Percentiles rank a stretch among this genome's conserved stretches.
Evolutionary conservation across 805 yeast genomes (phyloP).

Genomic region (Candida boleticola): DNA sequence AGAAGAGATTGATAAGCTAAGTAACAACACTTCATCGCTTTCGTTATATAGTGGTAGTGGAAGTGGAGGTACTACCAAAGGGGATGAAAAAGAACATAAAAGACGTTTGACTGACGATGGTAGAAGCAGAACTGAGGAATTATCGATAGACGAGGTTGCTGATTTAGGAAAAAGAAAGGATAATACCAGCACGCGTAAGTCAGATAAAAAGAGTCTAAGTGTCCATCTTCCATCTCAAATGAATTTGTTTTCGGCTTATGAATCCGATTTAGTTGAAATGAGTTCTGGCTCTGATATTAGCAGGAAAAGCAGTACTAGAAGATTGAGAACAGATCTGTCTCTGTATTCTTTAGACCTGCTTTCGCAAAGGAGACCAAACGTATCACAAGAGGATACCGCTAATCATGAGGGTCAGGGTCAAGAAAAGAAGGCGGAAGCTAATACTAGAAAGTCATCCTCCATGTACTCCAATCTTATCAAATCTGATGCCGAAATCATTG

Average conservation of each 20-base stretch:
- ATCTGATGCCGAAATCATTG: conserved; percentile 3
- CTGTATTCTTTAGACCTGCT: background rate
- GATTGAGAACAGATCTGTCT: conserved; percentile 19
- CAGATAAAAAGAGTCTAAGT: conserved; percentile 3
- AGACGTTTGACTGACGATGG: too few species aligned
- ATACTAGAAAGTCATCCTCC: too few species aligned
- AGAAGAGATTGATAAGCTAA: conserved; percentile 24
- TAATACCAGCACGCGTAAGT: too few species aligned
- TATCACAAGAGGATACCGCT: background rate
- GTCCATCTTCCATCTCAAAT: conserved; percentile 55
- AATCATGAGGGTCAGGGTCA: background rate
- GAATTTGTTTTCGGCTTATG: conserved; percentile 40
- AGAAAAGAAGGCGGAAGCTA: background rate
- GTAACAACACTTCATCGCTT: conserved; percentile 16
- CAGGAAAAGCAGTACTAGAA: conserved; percentile 35
- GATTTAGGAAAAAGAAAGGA: too few species aligned
- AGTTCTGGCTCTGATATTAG: conserved; percentile 27
- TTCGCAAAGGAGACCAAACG: background rate
- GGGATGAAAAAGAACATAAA: too few species aligned
- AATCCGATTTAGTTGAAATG: conserved; percentile 28
- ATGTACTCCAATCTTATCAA: background rate
- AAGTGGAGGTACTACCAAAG: background rate
- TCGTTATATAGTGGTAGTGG: conserved; percentile 7
- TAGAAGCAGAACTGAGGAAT: too few species aligned
- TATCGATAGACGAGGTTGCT: too few species aligned